Conservation (phyloP, 1,139 yeast species). For the Geotrichum fermentans region DNA sequence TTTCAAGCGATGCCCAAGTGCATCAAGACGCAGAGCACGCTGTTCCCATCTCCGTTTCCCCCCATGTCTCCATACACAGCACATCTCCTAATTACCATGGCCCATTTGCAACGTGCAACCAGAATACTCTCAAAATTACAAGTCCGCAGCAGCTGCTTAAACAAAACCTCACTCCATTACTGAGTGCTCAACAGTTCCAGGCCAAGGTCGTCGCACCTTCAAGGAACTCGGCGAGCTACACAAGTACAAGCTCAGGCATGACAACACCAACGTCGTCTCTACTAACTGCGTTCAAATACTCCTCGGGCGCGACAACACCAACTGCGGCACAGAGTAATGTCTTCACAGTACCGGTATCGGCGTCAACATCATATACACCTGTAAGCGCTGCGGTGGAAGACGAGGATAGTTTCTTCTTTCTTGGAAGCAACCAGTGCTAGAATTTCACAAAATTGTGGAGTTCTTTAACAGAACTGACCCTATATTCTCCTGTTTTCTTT, state of each 20-base stretch:
- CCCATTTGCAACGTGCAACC: no score
- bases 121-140: no score
- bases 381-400: not conserved
- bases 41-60: not conserved
- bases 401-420: not conserved
- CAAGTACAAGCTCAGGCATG: no score
- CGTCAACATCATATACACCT: not conserved
- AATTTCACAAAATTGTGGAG: not conserved
- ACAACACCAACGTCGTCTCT: not conserved
- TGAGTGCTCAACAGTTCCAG: no score
- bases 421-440: slow-evolving; percentile 4
- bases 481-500: not conserved
- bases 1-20: not conserved
- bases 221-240: no score
- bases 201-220: no score
- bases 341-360: no score
- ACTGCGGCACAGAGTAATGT: no score
- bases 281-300: not conserved
- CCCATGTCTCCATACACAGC: not conserved
- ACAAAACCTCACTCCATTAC: no score
- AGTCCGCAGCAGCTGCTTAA: no score
- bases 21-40: not conserved
- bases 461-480: no score
- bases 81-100: not conserved
- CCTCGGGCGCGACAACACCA: slow-evolving; percentile 1